Conservation (phyloP, 345 rosid genomes). For the Euphorbia lathyris region DNA sequence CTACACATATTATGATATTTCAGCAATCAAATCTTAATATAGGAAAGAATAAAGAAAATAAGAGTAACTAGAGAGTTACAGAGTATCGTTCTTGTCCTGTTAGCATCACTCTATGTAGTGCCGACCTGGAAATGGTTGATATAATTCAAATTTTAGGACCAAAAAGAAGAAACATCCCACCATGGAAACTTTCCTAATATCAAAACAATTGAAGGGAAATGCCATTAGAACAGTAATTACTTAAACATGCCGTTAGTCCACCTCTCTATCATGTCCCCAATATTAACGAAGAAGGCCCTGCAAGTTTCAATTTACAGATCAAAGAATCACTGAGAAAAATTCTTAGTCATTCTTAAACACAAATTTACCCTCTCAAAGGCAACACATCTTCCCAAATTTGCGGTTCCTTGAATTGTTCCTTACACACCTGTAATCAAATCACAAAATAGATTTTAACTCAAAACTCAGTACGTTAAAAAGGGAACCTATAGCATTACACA, state of each 20-base stretch:
- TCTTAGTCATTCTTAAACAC: background rate
- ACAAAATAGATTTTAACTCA: background rate
- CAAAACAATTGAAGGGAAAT: background rate
- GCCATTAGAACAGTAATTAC: conserved; percentile 27
- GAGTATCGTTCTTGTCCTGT: conserved; percentile 74
- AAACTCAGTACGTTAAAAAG: background rate
- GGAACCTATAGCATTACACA: background rate
- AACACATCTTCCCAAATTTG: conserved; percentile 66
- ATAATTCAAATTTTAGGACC: background rate
- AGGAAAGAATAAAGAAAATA: background rate
- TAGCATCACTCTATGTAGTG: conserved; percentile 77
- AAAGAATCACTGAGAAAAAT: background rate
- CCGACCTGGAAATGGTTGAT: conserved; percentile 46
- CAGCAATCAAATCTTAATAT: background rate
- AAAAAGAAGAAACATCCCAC: background rate
- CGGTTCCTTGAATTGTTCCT: conserved; percentile 55
- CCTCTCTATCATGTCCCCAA: conserved; percentile 85
- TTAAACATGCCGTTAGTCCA: conserved; percentile 80
- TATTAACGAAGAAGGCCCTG: conserved; percentile 74
- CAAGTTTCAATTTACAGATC: conserved; percentile 14
- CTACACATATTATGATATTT: background rate
- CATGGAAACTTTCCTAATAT: background rate
- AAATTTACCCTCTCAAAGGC: conserved; percentile 60
- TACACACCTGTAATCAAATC: conserved; percentile 53
- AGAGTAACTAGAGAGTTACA: conserved; percentile 32